Conservation (phyloP, 2,329 filamentous ascomycete genomes). For the Fusarium musae region DNA sequence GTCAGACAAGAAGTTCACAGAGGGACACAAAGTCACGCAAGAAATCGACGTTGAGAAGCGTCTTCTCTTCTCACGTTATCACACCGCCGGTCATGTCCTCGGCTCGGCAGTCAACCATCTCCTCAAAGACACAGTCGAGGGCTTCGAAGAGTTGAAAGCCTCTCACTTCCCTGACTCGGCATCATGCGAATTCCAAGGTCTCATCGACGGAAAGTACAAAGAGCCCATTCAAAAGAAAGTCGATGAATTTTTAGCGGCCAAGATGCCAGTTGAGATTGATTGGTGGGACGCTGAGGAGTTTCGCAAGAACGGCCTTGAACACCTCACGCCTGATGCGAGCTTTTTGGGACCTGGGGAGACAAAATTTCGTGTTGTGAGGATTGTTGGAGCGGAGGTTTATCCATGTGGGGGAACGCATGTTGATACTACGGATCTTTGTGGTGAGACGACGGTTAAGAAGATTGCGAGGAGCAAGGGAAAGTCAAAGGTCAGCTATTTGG, state of each 20-base stretch:
- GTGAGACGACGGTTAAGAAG: slow-evolving; percentile 72
- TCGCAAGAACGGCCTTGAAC: slow-evolving; percentile 60
- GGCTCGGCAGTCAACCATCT: slow-evolving; percentile 73
- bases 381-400: slow-evolving; percentile 75
- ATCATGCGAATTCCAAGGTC: slow-evolving; percentile 73
- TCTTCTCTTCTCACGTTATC: slow-evolving; percentile 72
- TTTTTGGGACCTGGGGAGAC: slow-evolving; percentile 49
- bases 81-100: slow-evolving; percentile 80
- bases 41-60: slow-evolving; percentile 70
- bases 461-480: slow-evolving; percentile 55
- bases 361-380: slow-evolving; percentile 74
- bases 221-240: slow-evolving; percentile 69
- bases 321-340: slow-evolving; percentile 63
- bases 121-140: slow-evolving; percentile 60
- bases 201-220: slow-evolving; percentile 73
- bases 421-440: slow-evolving; percentile 65
- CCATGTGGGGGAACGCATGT: slow-evolving; percentile 83
- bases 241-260: slow-evolving; percentile 66
- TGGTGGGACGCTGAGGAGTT: slow-evolving; percentile 77
- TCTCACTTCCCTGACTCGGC: slow-evolving; percentile 76
- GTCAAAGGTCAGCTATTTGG: slow-evolving; percentile 40
- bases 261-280: slow-evolving; percentile 68
- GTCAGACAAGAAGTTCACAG: slow-evolving; percentile 48
- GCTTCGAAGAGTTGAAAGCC: slow-evolving; percentile 75
- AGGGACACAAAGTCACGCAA: slow-evolving; percentile 63